Evolutionary conservation across 1,284 basidiomycete genomes (phyloP), one percentile per base, ranked within the genome.

Genomic region (Sanghuangporus weigelae): DNA sequence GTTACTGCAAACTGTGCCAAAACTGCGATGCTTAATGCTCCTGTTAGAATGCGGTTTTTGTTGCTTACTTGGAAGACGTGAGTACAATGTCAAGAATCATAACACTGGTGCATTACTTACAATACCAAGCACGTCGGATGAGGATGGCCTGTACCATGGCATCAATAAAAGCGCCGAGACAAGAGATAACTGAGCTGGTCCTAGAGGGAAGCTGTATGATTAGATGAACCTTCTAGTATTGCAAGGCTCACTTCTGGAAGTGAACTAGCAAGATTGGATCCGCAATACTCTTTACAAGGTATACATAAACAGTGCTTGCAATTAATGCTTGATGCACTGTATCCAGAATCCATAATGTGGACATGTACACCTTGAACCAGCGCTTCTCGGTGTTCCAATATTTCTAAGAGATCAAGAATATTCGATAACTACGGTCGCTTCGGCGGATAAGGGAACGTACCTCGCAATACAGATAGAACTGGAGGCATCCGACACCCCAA

Each of bases 251-350:
- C 44, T 46, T 46, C 21, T 16, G 16, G 16, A 21, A 14, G 44
- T 6, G 11, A 46, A 19, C 16, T 21, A 46, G 3, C 10, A 46
- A n/a, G 2, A 16, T 46, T 7, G 8, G 16, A 46, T 46, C 44
- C 1, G 16, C 44, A 21, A 39, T 63, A 16, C 55, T 10, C 42
- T 46, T 63, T 12, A 65, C 51, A 53, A 65, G 40, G 56, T 53
- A 54, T 7, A 40, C 49, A 35, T 65, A 65, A 3, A 39, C 31
- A 10, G 23, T 21, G 21, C 35, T 35, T 8, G 54, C 4, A 2
- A 46, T 2, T 7, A 46, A n/a, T 3, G 21, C 44, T n/a, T 46
- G 44, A 16, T 14, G 11, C 21, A 46, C 44, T 46, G 44, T 46
- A 2, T 46, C 44, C 4, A 21, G 44, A 7, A n/a, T 8, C 44